Evolutionary conservation across 2,329 filamentous ascomycete genomes (phyloP), one percentile per base, ranked within the genome.

Genomic region (Aspergillus pseudoglaucus): DNA sequence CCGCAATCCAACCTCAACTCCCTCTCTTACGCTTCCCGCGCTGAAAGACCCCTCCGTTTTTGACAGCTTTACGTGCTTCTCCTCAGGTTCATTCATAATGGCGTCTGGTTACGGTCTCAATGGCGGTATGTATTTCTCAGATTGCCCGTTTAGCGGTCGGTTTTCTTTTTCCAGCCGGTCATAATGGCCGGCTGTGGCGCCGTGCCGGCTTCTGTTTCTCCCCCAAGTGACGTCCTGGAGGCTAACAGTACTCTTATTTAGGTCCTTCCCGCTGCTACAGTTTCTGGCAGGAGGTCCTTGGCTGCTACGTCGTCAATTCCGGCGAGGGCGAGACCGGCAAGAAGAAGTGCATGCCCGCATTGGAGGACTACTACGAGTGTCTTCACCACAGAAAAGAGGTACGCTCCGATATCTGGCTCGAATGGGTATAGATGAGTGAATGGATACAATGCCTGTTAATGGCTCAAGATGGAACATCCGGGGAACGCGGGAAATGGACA

Each of bases 311-410:
- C 52, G 84, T 95, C 67, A 97, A 97, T 76, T 89, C 89, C 47
- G 81, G 79, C 56, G 76, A 85, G 56, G 87, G 91, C 47, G 86
- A 90, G 64, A 78, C 82, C 58, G 88, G 88, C 59, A 93, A 90
- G 76, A 86, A 84, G 71, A 95, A 95, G 75, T 98, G 94, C 70
- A 75, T 79, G 15, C 85, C 87, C 14, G 81, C 83, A 4, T 78
- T 97, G 57, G 93, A 98, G 70, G 93, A 98, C 69, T 98, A 98
- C 77, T 95, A 96, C 70, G 93, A 98, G 76, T 98, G 94, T 73
- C 75, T 98, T 66, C 93, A 98, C 71, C 93, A 98, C 79, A 90
- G 87, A 79, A 98, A 98, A 77, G 93, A 98, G 88, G 93, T 97
- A 64, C 49, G 81, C 46, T 33, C 6, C 33, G 14, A 37, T 37